Base-by-base conservation (phyloP, 768 basidiomycete species). In the Panellus pusillus region DNA sequence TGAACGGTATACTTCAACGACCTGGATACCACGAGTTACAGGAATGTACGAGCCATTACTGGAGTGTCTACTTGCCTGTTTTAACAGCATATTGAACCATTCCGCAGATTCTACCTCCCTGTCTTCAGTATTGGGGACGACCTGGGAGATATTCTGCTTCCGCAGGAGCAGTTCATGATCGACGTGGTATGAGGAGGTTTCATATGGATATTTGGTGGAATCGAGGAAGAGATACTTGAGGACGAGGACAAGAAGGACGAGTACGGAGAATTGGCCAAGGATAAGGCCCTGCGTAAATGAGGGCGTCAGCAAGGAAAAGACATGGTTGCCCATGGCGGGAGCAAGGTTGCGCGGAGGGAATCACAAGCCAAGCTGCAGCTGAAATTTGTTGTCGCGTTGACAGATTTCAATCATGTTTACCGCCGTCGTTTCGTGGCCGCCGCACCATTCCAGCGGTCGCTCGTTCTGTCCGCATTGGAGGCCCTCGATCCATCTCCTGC, bases 191-290 rank as follows among this genome's bases (percentile, higher is more conserved):
- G 79, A 74, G 1, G 80, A 74, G 0, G 77, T 74, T 57, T 81
- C 80, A 62, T 79, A 77, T 0, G 79, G 78, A 58, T 79, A 71
- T 54, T 80, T 74, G 24, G 83, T 77, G 6, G 90, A 83, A 62
- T 97, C 92, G 58, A 99, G 86, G 66, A 99, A 97, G 52, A 98
- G 85, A 73, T 97, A 98, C 66, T 91, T 91, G 71, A 99, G 83
- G 66, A 99, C 82, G 57, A 94, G 73, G 43, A 77, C 78, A 27
- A 91, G 79, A 43, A 95, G 78, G 46, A 88, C 64, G 40, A 93
- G 75, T 62, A 99, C 87, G 20, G 93, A 95, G 18, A 92, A 77
- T 69, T 98, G 96, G 52, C 96, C 96, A 40, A 98, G 72, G 36
- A 99, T 75, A 32, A 99, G 81, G 14, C 96, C 96, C 67, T 98